Conservation (phyloP, 176 grass and related monocot species). For the Oryza nivara region DNA sequence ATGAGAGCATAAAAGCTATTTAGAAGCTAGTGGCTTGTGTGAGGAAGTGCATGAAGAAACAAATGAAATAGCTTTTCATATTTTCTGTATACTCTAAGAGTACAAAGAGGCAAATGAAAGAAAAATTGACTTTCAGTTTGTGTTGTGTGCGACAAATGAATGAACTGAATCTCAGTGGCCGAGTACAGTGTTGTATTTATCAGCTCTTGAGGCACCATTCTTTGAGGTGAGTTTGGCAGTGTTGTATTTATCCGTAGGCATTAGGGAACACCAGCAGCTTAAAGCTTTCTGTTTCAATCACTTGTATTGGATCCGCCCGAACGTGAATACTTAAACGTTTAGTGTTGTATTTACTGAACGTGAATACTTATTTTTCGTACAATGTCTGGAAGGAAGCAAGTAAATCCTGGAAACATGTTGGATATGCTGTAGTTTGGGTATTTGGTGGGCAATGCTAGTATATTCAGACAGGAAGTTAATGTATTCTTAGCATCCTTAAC, state of each 20-base stretch:
- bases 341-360: no score
- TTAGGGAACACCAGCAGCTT: no score
- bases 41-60: background rate
- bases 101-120: background rate
- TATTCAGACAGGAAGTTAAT: background rate
- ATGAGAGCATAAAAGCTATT: background rate
- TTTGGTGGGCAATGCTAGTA: conserved; percentile 1
- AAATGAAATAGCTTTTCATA: background rate
- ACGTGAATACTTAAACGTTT: no score
- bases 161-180: background rate
- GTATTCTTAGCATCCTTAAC: background rate
- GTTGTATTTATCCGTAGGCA: no score
- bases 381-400: background rate
- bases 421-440: background rate
- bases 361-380: no score
- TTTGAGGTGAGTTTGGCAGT: no score
- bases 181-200: background rate
- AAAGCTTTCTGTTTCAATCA: no score
- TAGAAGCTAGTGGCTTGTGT: background rate
- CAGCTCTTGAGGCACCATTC: background rate
- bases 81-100: background rate
- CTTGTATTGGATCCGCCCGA: no score
- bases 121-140: background rate
- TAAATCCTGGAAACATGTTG: conserved; percentile 15
- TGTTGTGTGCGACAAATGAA: background rate